Evolutionary conservation across 2,329 filamentous ascomycete genomes (phyloP), one percentile per base, ranked within the genome.

Genomic region (Harringtonia lauricola): DNA sequence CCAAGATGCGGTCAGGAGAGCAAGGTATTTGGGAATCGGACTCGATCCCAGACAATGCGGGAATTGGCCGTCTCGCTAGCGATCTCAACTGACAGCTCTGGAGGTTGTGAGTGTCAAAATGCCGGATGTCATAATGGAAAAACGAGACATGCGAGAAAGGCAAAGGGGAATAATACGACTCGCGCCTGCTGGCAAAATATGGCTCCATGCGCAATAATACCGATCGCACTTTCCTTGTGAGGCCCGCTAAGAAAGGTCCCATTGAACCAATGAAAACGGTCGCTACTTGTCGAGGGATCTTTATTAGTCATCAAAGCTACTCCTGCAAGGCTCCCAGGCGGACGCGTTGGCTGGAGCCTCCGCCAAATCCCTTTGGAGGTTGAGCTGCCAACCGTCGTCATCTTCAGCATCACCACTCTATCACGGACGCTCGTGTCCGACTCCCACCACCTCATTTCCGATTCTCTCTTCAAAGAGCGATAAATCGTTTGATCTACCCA

Each of bases 251-350:
- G 29, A 31, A 31, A 24, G 36, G 19, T 8, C 15, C n/a, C n/a
- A n/a, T n/a, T n/a, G n/a, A n/a, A n/a, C n/a, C n/a, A n/a, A n/a
- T n/a, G n/a, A n/a, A n/a, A n/a, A n/a, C n/a, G n/a, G n/a, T n/a
- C n/a, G n/a, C n/a, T n/a, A n/a, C n/a, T n/a, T n/a, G n/a, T n/a
- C n/a, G n/a, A n/a, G n/a, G n/a, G n/a, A n/a, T n/a, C n/a, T n/a
- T n/a, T n/a, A n/a, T 68, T 65, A 67, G 64, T 68, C 65, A 68
- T 60, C 53, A 0, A 3, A 63, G 61, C 59, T 64, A 57, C 55
- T 57, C 58, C 49, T 54, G 56, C 65, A 72, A 74, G 72, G 71
- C 70, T 71, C 61, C 70, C 67, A 70, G 67, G 58, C 62, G 56
- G 58, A 62, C 55, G 55, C 55, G 53, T 47, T 46, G 43, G 42